These are phyloP conservation scores for Lodderomyces margitis DNA, from an alignment of 1,139 yeast genomes.

Conservation along the genomic window DNA sequence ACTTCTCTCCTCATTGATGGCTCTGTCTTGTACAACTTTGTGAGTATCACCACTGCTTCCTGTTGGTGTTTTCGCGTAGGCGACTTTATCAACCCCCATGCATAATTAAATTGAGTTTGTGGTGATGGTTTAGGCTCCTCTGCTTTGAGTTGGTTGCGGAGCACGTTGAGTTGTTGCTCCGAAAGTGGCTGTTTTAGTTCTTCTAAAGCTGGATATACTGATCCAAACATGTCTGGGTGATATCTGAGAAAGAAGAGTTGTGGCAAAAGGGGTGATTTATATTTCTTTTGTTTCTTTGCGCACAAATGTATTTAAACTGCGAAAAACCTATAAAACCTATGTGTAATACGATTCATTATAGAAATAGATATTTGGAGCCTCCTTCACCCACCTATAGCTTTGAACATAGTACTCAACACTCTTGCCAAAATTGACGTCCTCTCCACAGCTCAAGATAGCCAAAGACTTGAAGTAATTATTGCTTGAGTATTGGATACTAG, in stretches of 20 bases:
- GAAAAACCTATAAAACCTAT: background rate
- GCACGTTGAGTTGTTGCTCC: constrained; percentile 68
- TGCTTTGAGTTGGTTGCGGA: constrained; percentile 72
- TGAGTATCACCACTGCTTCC: constrained; percentile 73
- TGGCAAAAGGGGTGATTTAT: constrained; percentile 1
- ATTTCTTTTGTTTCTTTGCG: no score
- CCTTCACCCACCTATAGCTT: constrained; percentile 23
- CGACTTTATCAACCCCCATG: constrained; percentile 93
- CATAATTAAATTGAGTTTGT: constrained; percentile 87
- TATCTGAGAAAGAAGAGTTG: background rate
- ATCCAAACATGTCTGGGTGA: constrained; percentile 13
- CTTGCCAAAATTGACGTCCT: constrained; percentile 23
- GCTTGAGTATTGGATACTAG: constrained; percentile 10
- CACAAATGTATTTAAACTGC: background rate
- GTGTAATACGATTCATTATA: constrained; percentile 28
- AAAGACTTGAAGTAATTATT: constrained; percentile 21
- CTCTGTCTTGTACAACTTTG: constrained; percentile 71
- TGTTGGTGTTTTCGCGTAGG: constrained; percentile 59
- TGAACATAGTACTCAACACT: constrained; percentile 27
- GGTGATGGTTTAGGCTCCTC: constrained; percentile 80
- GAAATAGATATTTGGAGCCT: constrained; percentile 35
- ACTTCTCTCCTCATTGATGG: constrained; percentile 88
- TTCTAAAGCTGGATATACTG: constrained; percentile 40
- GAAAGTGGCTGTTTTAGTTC: constrained; percentile 59
- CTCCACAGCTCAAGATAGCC: constrained; percentile 42